These are phyloP conservation scores for Nigrograna mackinnonii DNA, from an alignment of 2,329 filamentous ascomycete genomes.

Conservation along the genomic window DNA sequence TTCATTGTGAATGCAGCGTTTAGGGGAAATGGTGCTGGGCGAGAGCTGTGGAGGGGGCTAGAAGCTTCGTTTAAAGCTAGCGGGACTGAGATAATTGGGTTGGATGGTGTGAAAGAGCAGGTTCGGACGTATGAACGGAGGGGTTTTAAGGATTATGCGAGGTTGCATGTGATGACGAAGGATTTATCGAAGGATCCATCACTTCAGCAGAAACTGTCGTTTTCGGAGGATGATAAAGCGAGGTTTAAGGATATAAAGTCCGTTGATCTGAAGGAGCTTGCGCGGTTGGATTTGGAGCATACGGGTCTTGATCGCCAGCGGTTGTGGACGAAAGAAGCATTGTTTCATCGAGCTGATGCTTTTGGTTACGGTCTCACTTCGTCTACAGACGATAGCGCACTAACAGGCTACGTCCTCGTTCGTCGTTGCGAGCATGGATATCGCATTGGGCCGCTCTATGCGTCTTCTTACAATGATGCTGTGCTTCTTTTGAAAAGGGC, in stretches of 20 bases:
- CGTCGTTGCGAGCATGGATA: constrained; percentile 34
- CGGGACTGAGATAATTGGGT: constrained; percentile 27
- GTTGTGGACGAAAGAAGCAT: constrained; percentile 32
- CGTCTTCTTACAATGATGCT: constrained; percentile 24
- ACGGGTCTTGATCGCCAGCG: constrained; percentile 34
- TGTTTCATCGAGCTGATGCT: constrained; percentile 29
- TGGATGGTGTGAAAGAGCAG: constrained; percentile 43
- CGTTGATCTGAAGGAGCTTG: constrained; percentile 22
- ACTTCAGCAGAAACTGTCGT: constrained; percentile 8
- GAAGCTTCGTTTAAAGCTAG: constrained; percentile 21
- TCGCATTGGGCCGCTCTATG: constrained; percentile 42
- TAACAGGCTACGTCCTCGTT: constrained; percentile 33
- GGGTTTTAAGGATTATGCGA: constrained; percentile 32
- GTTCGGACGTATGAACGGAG: constrained; percentile 38
- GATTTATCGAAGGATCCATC: no score
- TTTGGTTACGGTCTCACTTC: constrained; percentile 27
- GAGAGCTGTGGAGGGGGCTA: constrained; percentile 30
- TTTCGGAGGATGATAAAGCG: constrained; percentile 6
- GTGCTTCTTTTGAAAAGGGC: constrained; percentile 23
- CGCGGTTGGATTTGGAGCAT: constrained; percentile 26
- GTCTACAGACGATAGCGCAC: constrained; percentile 7
- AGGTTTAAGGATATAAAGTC: constrained; percentile 22
- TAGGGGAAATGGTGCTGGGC: constrained; percentile 37
- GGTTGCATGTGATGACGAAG: constrained; percentile 31
- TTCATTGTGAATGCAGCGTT: constrained; percentile 36